Conservation (phyloP, 2,329 filamentous ascomycete species). For the Alternaria ethzedia region DNA sequence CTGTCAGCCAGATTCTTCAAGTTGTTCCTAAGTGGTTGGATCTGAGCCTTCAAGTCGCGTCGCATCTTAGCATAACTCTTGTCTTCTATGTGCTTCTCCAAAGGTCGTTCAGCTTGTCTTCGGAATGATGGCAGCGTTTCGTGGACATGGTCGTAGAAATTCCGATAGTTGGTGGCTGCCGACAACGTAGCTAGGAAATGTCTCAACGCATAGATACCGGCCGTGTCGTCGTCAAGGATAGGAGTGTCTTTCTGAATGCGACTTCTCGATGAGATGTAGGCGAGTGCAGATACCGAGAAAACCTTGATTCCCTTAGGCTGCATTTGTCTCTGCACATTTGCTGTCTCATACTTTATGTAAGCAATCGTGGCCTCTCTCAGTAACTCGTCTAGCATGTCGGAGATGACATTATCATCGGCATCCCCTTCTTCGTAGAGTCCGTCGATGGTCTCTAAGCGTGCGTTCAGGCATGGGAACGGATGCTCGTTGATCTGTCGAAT, state of each 20-base stretch:
- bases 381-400: background rate
- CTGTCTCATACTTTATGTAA: conserved; percentile 8
- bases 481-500: conserved; percentile 4
- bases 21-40: background rate
- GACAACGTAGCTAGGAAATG: conserved; percentile 7
- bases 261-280: background rate
- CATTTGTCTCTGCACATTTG: background rate
- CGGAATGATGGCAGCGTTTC: conserved; percentile 5
- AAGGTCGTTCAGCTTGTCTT: background rate
- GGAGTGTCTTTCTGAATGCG: background rate
- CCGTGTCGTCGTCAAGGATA: background rate
- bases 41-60: background rate
- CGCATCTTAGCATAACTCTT: conserved; percentile 11
- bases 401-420: background rate
- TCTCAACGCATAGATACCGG: conserved; percentile 8
- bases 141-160: conserved; percentile 11
- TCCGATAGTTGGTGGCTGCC: conserved; percentile 5
- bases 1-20: background rate
- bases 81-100: conserved; percentile 9
- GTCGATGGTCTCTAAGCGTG: background rate
- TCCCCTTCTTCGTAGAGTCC: background rate
- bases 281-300: conserved; percentile 4
- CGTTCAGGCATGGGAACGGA: background rate
- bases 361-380: conserved; percentile 1
- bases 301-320: conserved; percentile 4